phyloP scores from a whole-genome alignment of 257 asterid genomes.

The Fraxinus quadrangulata region DNA sequence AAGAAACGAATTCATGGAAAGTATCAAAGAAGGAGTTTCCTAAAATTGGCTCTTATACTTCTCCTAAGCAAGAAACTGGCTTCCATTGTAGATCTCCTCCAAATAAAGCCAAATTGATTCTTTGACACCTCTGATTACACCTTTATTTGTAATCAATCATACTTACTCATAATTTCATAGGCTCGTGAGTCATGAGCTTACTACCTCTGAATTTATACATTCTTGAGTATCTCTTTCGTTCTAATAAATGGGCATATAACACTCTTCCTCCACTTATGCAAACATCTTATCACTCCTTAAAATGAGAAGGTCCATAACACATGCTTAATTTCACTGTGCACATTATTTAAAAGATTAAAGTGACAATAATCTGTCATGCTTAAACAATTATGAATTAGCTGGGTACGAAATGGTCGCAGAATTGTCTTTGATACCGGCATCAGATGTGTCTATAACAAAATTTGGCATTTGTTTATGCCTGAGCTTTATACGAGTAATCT shows the following conservation, averaged over 20 bases:
- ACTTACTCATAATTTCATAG: not conserved
- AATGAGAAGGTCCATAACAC: constrained; percentile 8
- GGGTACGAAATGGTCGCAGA: not conserved
- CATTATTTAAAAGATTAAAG: not conserved
- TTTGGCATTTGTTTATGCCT: not conserved
- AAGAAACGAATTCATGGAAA: too few relatives aligned
- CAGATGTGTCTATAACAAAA: not conserved
- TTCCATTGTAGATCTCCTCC: not conserved
- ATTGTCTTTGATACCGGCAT: not conserved
- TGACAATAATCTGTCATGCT: not conserved
- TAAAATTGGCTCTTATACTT: not conserved
- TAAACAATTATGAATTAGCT: not conserved
- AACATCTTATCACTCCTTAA: too few relatives aligned
- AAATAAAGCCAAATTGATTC: not conserved
- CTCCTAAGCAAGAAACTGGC: not conserved
- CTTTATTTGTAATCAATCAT: not conserved
- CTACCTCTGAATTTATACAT: not conserved
- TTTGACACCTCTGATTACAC: not conserved
- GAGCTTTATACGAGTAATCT: not conserved
- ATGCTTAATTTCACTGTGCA: not conserved
- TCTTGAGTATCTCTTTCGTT: not conserved
- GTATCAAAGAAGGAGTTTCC: too few relatives aligned
- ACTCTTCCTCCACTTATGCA: not conserved
- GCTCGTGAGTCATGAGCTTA: not conserved
- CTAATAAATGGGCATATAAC: not conserved